These are phyloP conservation scores for Blastobotrys peoriensis DNA, from an alignment of 805 yeast genomes.

Conservation along the genomic window DNA sequence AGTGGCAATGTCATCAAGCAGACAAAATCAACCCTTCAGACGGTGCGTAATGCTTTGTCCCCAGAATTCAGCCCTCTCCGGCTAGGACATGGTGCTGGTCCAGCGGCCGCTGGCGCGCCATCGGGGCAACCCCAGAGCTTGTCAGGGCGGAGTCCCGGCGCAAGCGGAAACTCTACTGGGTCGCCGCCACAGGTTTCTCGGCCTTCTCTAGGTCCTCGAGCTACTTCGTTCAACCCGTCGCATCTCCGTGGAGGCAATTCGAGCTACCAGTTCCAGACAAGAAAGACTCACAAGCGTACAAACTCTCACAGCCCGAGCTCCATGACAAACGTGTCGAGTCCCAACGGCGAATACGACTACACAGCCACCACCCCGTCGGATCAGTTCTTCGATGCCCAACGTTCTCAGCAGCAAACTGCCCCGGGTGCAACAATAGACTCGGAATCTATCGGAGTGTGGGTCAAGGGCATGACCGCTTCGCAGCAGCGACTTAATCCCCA, in stretches of 20 bases:
- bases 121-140: neutral
- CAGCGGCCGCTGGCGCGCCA: neutral
- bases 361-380: neutral
- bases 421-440: constrained; percentile 11
- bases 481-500: constrained; percentile 28
- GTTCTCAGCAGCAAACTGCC: neutral
- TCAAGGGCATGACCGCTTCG: constrained; percentile 25
- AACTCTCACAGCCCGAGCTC: constrained; percentile 16
- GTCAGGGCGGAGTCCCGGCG: neutral
- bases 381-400: neutral
- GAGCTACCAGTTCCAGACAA: neutral
- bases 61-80: neutral
- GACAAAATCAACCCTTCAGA: neutral
- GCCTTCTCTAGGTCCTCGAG: constrained; percentile 14
- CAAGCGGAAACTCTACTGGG: neutral
- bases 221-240: constrained; percentile 10
- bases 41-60: neutral
- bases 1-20: constrained; percentile 4
- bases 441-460: constrained; percentile 31
- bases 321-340: constrained; percentile 3
- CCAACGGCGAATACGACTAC: neutral
- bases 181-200: neutral
- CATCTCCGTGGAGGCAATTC: neutral
- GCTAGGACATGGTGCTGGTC: neutral
- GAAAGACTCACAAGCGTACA: constrained; percentile 9